Evolutionary conservation across 768 basidiomycete genomes (phyloP), one percentile per base, ranked within the genome.

Genomic region (Suillus subluteus): DNA sequence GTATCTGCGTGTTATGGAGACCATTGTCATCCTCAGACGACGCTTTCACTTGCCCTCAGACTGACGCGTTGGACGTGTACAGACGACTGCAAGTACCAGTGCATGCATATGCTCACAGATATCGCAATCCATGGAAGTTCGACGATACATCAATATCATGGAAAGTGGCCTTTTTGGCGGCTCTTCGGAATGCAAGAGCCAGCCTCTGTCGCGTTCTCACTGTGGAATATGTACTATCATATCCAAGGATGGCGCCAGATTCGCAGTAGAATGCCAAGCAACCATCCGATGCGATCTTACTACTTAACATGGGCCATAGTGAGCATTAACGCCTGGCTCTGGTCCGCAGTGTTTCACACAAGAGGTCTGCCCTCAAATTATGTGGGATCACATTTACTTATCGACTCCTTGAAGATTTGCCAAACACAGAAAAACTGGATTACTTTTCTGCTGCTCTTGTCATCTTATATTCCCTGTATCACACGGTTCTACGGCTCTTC

Each of bases 91-190:
- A 88, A 88, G 75, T 99, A 99, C 75, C 76, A 74, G 4, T 99
- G 98, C 80, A 94, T 91, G 87, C 94, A 96, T 73, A 78, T 82
- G 58, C 82, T 94, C 44, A 95, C 93, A 6, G 84, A 87, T 68
- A 73, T 78, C 9, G 86, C 87, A 41, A 69, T 85, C n/a, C 62
- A 69, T 40, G 70, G 66, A 6, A 85, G 86, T 0, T 70, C 72
- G 48, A 70, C 65, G 2, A 78, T 92, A 1, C 86, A 92, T 54
- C 96, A 98, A 71, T 96, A 92, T 76, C 87, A 95, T 72, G 98
- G 97, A 18, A 99, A 99, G 81, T 99, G 97, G 97, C 94, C 96
- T 0, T 99, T 99, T 76, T 91, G 89, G 87, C 85, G 96, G 38
- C 80, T 92, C 26, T 79, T 82, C n/a, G 94, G 96, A 38, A 91